Evolutionary conservation across 1,284 basidiomycete species (phyloP).

Genomic region (Cystobasidium slooffiae): DNA sequence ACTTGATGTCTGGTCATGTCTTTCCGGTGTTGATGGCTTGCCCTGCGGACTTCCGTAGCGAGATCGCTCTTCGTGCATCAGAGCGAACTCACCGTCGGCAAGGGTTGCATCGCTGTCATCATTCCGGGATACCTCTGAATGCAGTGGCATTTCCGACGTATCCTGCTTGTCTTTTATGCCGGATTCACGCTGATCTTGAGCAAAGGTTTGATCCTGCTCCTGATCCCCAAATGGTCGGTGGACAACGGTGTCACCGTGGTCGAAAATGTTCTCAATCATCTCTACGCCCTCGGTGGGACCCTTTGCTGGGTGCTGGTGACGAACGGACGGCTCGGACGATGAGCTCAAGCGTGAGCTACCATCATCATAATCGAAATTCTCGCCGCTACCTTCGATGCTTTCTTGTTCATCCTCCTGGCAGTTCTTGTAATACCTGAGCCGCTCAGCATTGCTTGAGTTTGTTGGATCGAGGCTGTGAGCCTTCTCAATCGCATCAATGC

Average conservation of each 20-base stretch:
- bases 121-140: no score
- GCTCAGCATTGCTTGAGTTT: conserved; percentile 1
- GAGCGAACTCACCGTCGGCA: no score
- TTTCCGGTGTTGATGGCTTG: no score
- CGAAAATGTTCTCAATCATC: conserved; percentile 9
- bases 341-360: no score
- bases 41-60: no score
- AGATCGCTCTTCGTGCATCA: no score
- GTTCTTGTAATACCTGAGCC: conserved; percentile 14
- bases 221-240: not conserved
- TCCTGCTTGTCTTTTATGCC: no score
- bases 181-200: not conserved
- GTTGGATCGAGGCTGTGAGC: conserved; percentile 18
- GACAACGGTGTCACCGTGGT: not conserved
- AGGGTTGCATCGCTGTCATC: no score
- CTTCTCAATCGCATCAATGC: conserved; percentile 25
- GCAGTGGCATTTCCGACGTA: no score
- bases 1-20: not conserved
- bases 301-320: not conserved
- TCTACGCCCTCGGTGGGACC: not conserved
- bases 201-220: not conserved
- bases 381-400: not conserved
- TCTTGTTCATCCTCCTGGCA: conserved; percentile 18
- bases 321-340: not conserved
- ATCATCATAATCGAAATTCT: conserved; percentile 1